Percentiles rank a stretch among this genome's conserved stretches.
Conservation (phyloP, 2,329 filamentous ascomycete species). For the Colletotrichum tabaci region DNA sequence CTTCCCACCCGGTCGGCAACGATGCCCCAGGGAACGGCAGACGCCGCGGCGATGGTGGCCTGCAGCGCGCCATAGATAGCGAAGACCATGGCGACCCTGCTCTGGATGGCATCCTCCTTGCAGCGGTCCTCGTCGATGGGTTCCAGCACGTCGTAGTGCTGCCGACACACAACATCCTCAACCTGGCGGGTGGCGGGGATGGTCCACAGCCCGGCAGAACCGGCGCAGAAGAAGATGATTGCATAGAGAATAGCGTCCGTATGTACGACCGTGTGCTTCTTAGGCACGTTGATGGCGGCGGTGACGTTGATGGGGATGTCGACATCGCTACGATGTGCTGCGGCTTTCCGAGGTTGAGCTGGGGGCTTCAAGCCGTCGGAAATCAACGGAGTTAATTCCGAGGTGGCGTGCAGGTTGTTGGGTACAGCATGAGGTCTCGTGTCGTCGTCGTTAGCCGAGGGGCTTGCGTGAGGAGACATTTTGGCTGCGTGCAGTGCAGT, state of each 20-base stretch:
- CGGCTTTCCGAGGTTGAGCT: neutral
- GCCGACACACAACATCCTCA: slow-evolving; percentile 57
- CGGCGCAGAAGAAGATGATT: slow-evolving; percentile 49
- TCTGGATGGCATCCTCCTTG: slow-evolving; percentile 55
- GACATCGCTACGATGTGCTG: slow-evolving; percentile 12
- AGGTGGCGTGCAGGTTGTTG: neutral
- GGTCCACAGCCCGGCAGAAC: slow-evolving; percentile 49
- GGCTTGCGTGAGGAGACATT: too few relatives aligned
- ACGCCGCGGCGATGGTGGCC: slow-evolving; percentile 50
- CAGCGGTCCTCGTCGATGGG: slow-evolving; percentile 55
- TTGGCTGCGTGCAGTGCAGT: too few relatives aligned
- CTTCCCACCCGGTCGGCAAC: slow-evolving; percentile 56
- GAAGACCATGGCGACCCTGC: slow-evolving; percentile 53
- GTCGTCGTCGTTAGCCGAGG: too few relatives aligned
- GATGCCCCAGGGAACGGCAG: slow-evolving; percentile 56
- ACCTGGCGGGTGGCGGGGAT: slow-evolving; percentile 54
- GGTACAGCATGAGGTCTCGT: too few relatives aligned
- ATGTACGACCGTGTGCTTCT: slow-evolving; percentile 44
- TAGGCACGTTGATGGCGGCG: slow-evolving; percentile 42
- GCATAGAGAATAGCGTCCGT: slow-evolving; percentile 51
- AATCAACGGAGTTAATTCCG: slow-evolving; percentile 32
- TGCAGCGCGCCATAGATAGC: slow-evolving; percentile 50
- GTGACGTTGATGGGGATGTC: slow-evolving; percentile 25
- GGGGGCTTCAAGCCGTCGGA: neutral
- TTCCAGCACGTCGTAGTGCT: slow-evolving; percentile 51